Evolutionary conservation across 306 rosid genomes (phyloP), one percentile per base, ranked within the genome.

Genomic region (Cucumis cinereus): DNA sequence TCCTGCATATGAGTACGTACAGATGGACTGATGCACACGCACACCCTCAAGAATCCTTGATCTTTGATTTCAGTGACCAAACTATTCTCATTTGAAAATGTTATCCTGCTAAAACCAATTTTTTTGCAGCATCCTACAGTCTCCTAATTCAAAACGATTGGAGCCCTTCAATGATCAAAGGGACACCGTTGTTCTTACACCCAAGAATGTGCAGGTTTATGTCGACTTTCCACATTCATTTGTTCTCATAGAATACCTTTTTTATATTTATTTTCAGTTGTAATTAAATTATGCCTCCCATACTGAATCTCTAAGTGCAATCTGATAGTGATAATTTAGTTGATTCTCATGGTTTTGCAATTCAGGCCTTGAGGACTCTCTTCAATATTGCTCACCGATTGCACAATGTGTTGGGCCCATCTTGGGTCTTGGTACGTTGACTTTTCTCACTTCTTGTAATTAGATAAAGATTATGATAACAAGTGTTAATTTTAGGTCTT

Each of bases 361-460:
- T 82, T 82, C 82, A 93, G 98, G 98, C 98, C 77, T 88, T 93
- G 80, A 90, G 98, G 86, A 93, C 98, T 72, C 93, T 93, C 64
- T 93, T 93, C 92, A 93, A 93, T 87, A 88, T 91, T 80, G 96
- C 98, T 77, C 98, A 93, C 74, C 93, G 98, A 55, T 80, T 93
- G 79, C 96, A 90, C 81, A 93, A 93, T 85, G 94, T 93, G 82
- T 78, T 93, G 91, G 98, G 98, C 19, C 97, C 94, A 71, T 93
- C 98, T 16, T 93, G 98, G 98, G 97, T 93, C 73, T 81, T 93
- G 97, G 98, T 93, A 90, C 13, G 97, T 87, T 33, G 35, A 43
- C 62, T 77, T 77, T 50, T 79, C 33, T 79, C 63, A 30, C 33
- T 23, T 79, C 75, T 12, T 20, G 74, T 69, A 23, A 79, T 67